phyloP scores from a whole-genome alignment of 1,139 yeast genomes.

The Magnusiomyces tetraspermus region DNA sequence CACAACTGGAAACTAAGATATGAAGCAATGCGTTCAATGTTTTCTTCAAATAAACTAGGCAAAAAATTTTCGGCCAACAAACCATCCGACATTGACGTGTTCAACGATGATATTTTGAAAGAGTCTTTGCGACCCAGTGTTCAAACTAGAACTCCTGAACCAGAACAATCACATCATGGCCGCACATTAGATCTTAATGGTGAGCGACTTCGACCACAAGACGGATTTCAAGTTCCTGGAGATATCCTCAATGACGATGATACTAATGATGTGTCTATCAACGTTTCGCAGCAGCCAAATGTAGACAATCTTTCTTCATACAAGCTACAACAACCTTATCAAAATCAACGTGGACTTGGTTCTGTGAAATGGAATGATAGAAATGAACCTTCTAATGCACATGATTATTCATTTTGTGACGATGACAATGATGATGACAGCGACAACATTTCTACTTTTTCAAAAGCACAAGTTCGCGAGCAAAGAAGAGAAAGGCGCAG shows the following conservation, averaged over 20 bases:
- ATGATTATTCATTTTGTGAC: too few relatives aligned
- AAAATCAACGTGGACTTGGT: not conserved
- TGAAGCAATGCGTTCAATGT: not conserved
- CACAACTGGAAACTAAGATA: slow-evolving; percentile 6
- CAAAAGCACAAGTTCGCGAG: not conserved
- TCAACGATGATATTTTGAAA: not conserved
- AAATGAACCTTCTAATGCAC: not conserved
- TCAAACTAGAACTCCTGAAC: not conserved
- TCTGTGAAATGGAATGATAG: not conserved
- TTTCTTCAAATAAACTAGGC: not conserved
- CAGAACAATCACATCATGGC: not conserved
- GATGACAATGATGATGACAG: too few relatives aligned
- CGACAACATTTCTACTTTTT: not conserved
- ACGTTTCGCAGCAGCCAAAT: not conserved
- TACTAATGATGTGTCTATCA: not conserved
- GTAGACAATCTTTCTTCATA: not conserved
- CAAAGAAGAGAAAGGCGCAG: not conserved
- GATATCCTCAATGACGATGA: not conserved
- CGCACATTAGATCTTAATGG: not conserved
- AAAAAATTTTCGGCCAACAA: not conserved
- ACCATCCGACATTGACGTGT: not conserved
- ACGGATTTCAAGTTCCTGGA: not conserved
- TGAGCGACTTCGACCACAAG: not conserved
- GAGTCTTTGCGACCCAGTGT: not conserved
- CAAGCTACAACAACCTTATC: not conserved